Conservation (phyloP, 1,139 yeast genomes). For the Yamadazyma dushanensis region DNA sequence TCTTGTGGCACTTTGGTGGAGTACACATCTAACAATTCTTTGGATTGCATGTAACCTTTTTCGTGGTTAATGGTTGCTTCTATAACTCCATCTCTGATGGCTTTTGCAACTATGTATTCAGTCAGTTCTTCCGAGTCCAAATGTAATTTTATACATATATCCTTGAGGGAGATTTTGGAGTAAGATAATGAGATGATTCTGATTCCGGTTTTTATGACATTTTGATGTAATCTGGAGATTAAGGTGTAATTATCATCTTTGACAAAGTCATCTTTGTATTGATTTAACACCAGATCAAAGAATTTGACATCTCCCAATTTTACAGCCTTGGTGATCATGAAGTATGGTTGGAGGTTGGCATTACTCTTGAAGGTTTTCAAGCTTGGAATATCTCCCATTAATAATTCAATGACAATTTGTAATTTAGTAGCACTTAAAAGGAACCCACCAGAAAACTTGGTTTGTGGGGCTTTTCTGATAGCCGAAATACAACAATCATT, state of each 20-base stretch:
- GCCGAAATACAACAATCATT: constrained; percentile 90
- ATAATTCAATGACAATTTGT: constrained; percentile 81
- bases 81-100: constrained; percentile 95
- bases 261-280: constrained; percentile 62
- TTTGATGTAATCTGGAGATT: constrained; percentile 88
- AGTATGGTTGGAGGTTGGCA: constrained; percentile 67
- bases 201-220: constrained; percentile 96
- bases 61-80: constrained; percentile 94
- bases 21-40: constrained; percentile 82
- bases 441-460: constrained; percentile 81
- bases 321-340: constrained; percentile 87
- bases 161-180: constrained; percentile 87
- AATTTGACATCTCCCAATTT: constrained; percentile 85
- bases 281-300: constrained; percentile 71
- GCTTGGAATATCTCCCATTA: constrained; percentile 98
- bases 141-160: constrained; percentile 84
- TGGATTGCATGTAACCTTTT: constrained; percentile 87
- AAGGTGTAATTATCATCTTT: constrained; percentile 82
- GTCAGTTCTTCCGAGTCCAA: constrained; percentile 94
- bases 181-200: constrained; percentile 90
- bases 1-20: constrained; percentile 85
- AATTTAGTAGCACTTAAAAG: constrained; percentile 88
- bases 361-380: constrained; percentile 72
- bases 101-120: constrained; percentile 94
- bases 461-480: constrained; percentile 96